phyloP scores from a whole-genome alignment of 148 eudicot species.

The Linanthus parryae region DNA sequence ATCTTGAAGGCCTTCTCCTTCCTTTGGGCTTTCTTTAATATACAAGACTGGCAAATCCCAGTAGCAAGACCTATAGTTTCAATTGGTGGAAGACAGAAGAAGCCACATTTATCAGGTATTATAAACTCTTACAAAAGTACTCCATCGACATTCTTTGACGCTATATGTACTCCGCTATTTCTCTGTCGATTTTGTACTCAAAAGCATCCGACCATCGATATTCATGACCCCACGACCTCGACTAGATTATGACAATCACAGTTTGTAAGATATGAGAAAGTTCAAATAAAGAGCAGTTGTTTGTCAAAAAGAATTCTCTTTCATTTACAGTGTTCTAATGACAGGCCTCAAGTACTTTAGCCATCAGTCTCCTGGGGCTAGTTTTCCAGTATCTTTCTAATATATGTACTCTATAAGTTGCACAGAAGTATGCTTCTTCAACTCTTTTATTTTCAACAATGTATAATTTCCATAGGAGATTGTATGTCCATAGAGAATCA shows the following conservation, averaged over 20 bases:
- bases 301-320: conserved; percentile 80
- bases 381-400: conserved; percentile 58
- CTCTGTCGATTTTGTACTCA: conserved; percentile 57
- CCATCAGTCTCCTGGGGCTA: conserved; percentile 76
- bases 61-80: conserved; percentile 59
- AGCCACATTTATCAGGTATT: conserved; percentile 87
- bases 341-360: conserved; percentile 63
- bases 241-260: conserved; percentile 41
- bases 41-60: conserved; percentile 70
- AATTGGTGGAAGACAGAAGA: conserved; percentile 49
- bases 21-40: conserved; percentile 25
- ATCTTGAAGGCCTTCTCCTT: conserved; percentile 44
- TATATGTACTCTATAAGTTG: conserved; percentile 89
- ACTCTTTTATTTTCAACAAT: conserved; percentile 43
- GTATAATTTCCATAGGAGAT: conserved; percentile 59
- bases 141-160: conserved; percentile 63
- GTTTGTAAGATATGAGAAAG: conserved; percentile 45
- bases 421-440: conserved; percentile 37
- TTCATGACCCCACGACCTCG: conserved; percentile 71
- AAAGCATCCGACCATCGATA: conserved; percentile 56
- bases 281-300: conserved; percentile 70
- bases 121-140: conserved; percentile 77
- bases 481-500: conserved; percentile 46
- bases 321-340: conserved; percentile 72
- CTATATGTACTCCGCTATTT: conserved; percentile 82